Base-by-base conservation (phyloP, 1,284 basidiomycete species). In the Cutaneotrichosporon arboriforme region DNA sequence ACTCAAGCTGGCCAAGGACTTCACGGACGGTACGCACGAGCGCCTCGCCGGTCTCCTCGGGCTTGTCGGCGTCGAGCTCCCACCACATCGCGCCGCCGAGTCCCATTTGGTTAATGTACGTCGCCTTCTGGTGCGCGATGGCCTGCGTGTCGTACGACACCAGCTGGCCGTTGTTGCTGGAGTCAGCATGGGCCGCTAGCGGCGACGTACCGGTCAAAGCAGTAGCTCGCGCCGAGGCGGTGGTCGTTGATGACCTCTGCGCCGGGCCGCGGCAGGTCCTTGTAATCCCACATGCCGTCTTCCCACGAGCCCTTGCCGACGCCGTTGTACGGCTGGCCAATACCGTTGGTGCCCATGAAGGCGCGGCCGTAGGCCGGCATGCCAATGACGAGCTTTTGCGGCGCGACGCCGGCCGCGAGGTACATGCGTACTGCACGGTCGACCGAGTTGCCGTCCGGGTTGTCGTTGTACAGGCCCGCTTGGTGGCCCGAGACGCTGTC, bases 301-400 rank as follows among this genome's bases (percentile, higher is more conserved):
- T 70, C 69, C 69, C 77, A 57, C 55, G 72, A 68, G 14, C 68
- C 70, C 33, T 86, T 82, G 3, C 89, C 89, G 52, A 88, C 81
- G 81, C 70, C 70, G 48, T 60, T 47, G 78, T 85, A 97, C 1
- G 88, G 72, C 44, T 80, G 69, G 8, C 88, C 88, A 35, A 90
- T 80, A 0, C 90, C 90, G 40, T 73, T 70, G 0, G 90, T 93
- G 45, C 83, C 77, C 68, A 86, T 83, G 71, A 94, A 97, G 0
- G 86, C 84, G 54, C 87, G 84, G 0, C 90, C 90, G 64, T 91
- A 91, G 2, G 90, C 75, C 2, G 90, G 90, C 66, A 92, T 84
- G 7, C 90, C 90, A 65, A 94, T 78, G 26, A 83, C 84, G 44
- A 94, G 81, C 77, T 94, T 93, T 64, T 76, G 68, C 0, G 83